These are phyloP conservation scores for Omphalotus guepiniiformis DNA, from an alignment of 768 basidiomycete species.

Conservation along the genomic window DNA sequence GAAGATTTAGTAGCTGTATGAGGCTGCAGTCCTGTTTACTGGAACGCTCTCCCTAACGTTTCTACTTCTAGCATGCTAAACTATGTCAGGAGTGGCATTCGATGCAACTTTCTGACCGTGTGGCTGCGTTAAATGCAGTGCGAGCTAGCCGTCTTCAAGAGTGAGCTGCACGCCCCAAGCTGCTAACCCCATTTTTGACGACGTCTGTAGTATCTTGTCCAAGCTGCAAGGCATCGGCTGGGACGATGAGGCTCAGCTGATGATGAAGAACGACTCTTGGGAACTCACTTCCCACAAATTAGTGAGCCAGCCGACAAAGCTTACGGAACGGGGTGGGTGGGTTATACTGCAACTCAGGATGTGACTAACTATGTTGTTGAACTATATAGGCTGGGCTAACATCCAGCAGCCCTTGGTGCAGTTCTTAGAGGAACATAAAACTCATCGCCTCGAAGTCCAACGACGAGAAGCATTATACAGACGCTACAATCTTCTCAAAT, in stretches of 20 bases:
- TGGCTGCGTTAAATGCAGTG: background rate
- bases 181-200: background rate
- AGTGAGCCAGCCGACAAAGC: constrained; percentile 4
- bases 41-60: background rate
- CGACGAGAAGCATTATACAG: background rate
- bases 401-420: constrained; percentile 2
- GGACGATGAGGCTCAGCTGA: background rate
- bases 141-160: background rate
- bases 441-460: background rate
- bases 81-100: background rate
- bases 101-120: background rate
- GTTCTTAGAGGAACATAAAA: background rate
- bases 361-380: no score
- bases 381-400: constrained; percentile 5
- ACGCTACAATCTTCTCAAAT: background rate
- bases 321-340: constrained; percentile 5
- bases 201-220: background rate
- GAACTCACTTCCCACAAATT: constrained; percentile 3
- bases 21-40: no score
- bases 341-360: no score
- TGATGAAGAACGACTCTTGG: background rate
- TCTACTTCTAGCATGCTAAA: background rate
- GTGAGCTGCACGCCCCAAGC: background rate
- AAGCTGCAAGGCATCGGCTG: constrained; percentile 1
- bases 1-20: no score